These are phyloP conservation scores for Xylaria scruposa DNA, from an alignment of 495 filamentous ascomycete genomes.

Conservation along the genomic window DNA sequence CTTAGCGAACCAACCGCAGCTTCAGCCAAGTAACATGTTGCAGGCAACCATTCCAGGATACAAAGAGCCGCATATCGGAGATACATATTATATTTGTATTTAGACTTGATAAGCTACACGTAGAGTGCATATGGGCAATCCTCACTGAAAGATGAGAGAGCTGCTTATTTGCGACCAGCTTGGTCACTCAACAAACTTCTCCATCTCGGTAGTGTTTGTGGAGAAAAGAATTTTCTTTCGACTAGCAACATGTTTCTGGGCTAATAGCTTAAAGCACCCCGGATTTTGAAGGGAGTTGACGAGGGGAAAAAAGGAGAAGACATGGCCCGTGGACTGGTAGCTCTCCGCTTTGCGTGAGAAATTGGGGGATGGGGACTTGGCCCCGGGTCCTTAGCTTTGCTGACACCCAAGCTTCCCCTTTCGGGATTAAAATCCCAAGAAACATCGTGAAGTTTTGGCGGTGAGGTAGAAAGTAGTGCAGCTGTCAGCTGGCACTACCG, in stretches of 20 bases:
- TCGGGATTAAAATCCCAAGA: constrained; percentile 13
- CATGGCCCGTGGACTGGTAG: neutral
- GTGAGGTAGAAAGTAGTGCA: neutral
- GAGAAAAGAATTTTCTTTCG: constrained; percentile 11
- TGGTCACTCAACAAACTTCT: neutral
- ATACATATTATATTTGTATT: neutral
- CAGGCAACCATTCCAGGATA: constrained; percentile 3
- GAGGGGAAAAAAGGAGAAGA: constrained; percentile 3
- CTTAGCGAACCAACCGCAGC: constrained; percentile 11
- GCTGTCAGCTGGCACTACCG: constrained; percentile 10
- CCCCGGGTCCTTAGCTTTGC: constrained; percentile 8
- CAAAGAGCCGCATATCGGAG: constrained; percentile 27
- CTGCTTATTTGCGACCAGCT: neutral
- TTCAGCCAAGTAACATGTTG: constrained; percentile 6
- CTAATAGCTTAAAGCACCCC: constrained; percentile 20
- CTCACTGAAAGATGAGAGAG: neutral
- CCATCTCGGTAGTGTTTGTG: neutral
- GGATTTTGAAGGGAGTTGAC: constrained; percentile 10
- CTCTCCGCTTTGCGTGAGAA: constrained; percentile 9
- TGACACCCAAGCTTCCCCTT: constrained; percentile 13
- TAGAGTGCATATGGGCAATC: neutral
- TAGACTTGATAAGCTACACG: constrained; percentile 4
- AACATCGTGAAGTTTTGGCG: constrained; percentile 25
- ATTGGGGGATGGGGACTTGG: constrained; percentile 11
- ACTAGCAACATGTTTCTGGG: neutral